Evolutionary conservation across 192 early-diverging fungal genomes (phyloP).

Genomic region (Paraglomus brasilianum): DNA sequence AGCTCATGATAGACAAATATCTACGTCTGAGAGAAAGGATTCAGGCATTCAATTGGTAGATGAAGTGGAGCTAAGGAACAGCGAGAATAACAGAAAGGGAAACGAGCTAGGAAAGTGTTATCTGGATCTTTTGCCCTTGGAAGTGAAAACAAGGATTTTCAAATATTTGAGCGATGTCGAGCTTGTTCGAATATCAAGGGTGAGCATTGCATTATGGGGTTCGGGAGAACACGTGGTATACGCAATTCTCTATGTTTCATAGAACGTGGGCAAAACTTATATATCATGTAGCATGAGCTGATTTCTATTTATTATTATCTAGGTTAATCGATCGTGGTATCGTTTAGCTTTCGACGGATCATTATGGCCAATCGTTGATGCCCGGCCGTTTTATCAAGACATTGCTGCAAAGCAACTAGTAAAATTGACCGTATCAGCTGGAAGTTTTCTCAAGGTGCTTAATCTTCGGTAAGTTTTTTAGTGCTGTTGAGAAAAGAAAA

Average conservation of each 20-base stretch:
- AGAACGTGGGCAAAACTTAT: neutral
- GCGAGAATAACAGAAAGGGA: neutral
- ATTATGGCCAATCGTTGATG: constrained; percentile 39
- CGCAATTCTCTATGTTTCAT: neutral
- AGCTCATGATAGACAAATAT: no score
- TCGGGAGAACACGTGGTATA: no score
- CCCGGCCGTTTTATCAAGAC: constrained; percentile 38
- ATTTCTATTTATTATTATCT: neutral
- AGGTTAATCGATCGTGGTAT: constrained; percentile 40
- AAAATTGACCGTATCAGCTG: constrained; percentile 33
- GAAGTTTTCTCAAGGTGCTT: constrained; percentile 38
- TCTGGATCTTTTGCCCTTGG: constrained; percentile 7
- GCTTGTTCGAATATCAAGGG: neutral
- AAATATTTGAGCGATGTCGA: constrained; percentile 7
- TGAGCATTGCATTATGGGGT: neutral
- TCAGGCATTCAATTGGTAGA: neutral
- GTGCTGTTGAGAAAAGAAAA: neutral
- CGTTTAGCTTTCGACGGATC: constrained; percentile 39
- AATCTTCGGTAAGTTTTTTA: constrained; percentile 40
- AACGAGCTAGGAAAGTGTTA: neutral
- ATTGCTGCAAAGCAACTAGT: constrained; percentile 39
- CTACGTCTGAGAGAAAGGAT: constrained; percentile 6
- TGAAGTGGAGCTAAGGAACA: neutral
- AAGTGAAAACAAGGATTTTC: constrained; percentile 19
- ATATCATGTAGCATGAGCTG: neutral